These are phyloP conservation scores for Hyphopichia buzzinii DNA, from an alignment of 1,139 yeast species.

Conservation along the genomic window DNA sequence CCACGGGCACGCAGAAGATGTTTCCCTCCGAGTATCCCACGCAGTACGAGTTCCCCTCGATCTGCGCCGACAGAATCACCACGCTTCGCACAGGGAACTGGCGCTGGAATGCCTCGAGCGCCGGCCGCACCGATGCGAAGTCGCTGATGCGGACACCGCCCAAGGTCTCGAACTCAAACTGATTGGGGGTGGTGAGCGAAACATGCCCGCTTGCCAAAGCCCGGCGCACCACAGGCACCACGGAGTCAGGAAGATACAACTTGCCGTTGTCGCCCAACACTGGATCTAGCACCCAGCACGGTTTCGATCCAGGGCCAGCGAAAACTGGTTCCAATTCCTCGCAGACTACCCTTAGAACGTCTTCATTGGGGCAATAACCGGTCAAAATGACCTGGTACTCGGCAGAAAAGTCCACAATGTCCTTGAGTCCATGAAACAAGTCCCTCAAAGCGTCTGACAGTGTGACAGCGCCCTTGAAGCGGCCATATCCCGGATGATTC, in stretches of 20 bases:
- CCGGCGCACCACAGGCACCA: constrained; percentile 28
- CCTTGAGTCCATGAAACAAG: constrained; percentile 22
- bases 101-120: constrained; percentile 19
- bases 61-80: constrained; percentile 34
- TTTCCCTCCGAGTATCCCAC: constrained; percentile 25
- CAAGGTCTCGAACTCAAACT: constrained; percentile 38
- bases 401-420: constrained; percentile 21
- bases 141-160: constrained; percentile 19
- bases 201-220: constrained; percentile 28
- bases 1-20: constrained; percentile 29
- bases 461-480: constrained; percentile 14
- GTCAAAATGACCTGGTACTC: constrained; percentile 62
- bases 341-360: constrained; percentile 48
- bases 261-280: constrained; percentile 42
- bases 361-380: constrained; percentile 69
- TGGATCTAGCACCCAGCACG: constrained; percentile 38
- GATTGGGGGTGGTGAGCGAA: constrained; percentile 38
- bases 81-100: constrained; percentile 25
- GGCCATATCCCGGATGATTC: constrained; percentile 81
- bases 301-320: constrained; percentile 6
- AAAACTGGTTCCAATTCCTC: constrained; percentile 27
- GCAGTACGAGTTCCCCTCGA: constrained; percentile 30
- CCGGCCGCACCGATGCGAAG: constrained; percentile 21
- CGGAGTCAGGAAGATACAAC: constrained; percentile 33
- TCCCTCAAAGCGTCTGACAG: constrained; percentile 18